Evolutionary conservation across 495 filamentous ascomycete genomes (phyloP), one percentile per base, ranked within the genome.

Genomic region (Penicillium cataractarum): DNA sequence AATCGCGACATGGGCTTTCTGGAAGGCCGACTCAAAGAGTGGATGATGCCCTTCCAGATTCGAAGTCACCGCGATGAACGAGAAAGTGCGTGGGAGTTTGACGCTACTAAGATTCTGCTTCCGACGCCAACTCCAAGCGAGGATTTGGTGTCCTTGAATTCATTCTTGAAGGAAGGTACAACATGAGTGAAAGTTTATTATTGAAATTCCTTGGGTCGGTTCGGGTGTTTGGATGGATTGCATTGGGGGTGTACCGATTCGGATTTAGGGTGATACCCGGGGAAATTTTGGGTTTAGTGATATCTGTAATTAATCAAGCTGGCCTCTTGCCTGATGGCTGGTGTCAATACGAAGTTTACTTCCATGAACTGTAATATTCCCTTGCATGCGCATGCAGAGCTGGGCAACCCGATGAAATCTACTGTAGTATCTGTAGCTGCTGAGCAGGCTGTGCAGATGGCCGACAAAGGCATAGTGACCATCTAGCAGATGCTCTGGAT

Each of bases 1-100:
- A 76, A 80, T 61, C 68, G 74, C 3, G 78, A 81, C 33, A 76
- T 78, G 73, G 74, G 78, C 0, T 42, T 74, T 6, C 52, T 81
- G 4, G 76, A 79, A 39, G 70, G 75, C 3, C 71, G 76, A 21
- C 63, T 78, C 21, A 77, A 78, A 44, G 76, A 80, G 48, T 76
- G 71, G 69, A 73, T 72, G 53, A 65, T 77, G 60, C 73, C 75
- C 17, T 70, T 73, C 46, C 66, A 70, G n/a, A 48, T 80, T 13
- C 64, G 73, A 51, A 74, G 68, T 42, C 57, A 65, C 19, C 64
- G 63, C 13, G 68, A 71, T n/a, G 62, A 66, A 15, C 67, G 78
- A 17, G 70, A 71, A 55, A 72, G 72, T 3, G 78, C 76, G 17
- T 80, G 76, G 74, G 74, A 71, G 32, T 78, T 76, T 46, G 78